A percentile compares a stretch with the other conserved stretches of the same genome.
phyloP scores from a whole-genome alignment of 306 rosid genomes.

The Fagus sylvatica region DNA sequence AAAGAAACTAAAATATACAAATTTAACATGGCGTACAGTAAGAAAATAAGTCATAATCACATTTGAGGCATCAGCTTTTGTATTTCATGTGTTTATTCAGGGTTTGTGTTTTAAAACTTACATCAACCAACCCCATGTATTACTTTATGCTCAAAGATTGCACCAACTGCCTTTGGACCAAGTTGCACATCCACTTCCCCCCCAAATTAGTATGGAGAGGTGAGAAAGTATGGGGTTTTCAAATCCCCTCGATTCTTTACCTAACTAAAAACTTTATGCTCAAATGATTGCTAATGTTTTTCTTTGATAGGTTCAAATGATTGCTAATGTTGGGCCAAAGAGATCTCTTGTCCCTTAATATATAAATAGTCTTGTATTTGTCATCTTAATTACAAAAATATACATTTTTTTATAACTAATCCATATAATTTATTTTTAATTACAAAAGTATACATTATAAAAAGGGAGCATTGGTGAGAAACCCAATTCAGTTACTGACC shows the following conservation, averaged over 20 bases:
- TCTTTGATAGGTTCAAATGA: background rate
- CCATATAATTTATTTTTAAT: background rate
- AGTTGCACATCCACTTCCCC: too few relatives aligned
- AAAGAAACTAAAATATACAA: background rate
- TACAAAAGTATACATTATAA: background rate
- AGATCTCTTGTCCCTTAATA: background rate
- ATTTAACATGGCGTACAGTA: background rate
- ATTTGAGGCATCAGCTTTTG: too few relatives aligned
- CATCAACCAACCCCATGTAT: background rate
- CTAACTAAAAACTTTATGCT: too few relatives aligned
- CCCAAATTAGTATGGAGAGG: too few relatives aligned
- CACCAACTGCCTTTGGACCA: too few relatives aligned
- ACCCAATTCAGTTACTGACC: slow-evolving; percentile 46
- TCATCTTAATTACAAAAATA: background rate
- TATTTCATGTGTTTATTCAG: background rate
- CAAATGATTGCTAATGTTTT: background rate
- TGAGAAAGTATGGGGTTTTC: too few relatives aligned
- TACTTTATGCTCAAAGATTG: background rate
- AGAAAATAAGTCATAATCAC: too few relatives aligned
- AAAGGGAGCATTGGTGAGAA: slow-evolving; percentile 17
- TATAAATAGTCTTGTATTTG: background rate
- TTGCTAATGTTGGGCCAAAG: background rate
- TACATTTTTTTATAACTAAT: background rate
- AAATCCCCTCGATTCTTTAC: too few relatives aligned
- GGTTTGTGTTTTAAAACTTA: background rate